A percentile compares a stretch with the other conserved stretches of the same genome.
These are phyloP conservation scores for Fraxinus velutina DNA, from an alignment of 305 asterid genomes.

Conservation along the genomic window DNA sequence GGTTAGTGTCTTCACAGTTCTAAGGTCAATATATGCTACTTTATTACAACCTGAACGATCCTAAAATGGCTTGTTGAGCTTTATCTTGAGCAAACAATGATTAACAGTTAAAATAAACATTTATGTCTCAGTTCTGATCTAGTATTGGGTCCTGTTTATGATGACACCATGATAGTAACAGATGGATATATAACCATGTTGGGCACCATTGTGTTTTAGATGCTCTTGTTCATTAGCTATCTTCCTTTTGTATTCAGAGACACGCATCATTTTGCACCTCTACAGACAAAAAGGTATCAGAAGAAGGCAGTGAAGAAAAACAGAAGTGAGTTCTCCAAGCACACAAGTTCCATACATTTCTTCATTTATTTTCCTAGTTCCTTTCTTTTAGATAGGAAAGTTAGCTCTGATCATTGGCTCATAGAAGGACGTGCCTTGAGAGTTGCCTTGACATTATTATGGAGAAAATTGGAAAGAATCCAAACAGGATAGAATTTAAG, in stretches of 20 bases:
- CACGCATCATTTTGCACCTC: slow-evolving; percentile 49
- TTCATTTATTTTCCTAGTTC: not conserved
- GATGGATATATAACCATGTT: not conserved
- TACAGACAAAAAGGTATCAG: slow-evolving; percentile 38
- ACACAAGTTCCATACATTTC: not conserved
- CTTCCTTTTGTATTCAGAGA: slow-evolving; percentile 41
- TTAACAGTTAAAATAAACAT: not conserved
- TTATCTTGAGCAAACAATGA: slow-evolving; percentile 12
- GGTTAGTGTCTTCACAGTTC: slow-evolving; percentile 35
- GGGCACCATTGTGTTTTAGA: not conserved
- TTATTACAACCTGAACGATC: not conserved
- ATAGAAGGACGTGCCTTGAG: not conserved
- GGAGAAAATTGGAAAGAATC: not conserved
- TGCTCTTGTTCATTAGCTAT: not conserved
- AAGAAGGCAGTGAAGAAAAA: slow-evolving; percentile 41
- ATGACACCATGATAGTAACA: not conserved
- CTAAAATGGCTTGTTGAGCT: slow-evolving; percentile 9
- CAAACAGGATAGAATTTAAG: not conserved
- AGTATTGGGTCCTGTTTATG: no score
- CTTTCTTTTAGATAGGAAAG: not conserved
- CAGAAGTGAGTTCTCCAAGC: slow-evolving; percentile 43
- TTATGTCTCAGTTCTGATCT: not conserved
- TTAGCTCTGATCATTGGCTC: slow-evolving; percentile 10
- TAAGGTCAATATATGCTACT: not conserved
- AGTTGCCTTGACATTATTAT: not conserved